phyloP scores from a whole-genome alignment of 306 rosid species.

The Quercus glauca region DNA sequence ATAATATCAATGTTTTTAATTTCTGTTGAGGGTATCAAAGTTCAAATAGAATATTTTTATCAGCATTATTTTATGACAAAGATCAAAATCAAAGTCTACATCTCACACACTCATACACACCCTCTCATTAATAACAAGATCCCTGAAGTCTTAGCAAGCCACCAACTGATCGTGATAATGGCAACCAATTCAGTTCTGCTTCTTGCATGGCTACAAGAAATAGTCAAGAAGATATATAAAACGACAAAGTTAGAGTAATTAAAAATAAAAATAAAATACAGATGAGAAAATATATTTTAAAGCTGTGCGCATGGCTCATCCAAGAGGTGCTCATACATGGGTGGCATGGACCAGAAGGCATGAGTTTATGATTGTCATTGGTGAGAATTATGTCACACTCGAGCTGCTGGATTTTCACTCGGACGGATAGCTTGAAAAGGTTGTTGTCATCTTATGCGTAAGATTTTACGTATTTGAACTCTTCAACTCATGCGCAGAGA shows the following conservation, averaged over 20 bases:
- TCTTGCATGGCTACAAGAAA: background rate
- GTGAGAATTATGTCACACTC: background rate
- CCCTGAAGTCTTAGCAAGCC: too few species aligned
- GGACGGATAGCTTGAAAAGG: background rate
- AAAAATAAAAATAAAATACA: background rate
- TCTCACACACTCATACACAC: too few species aligned
- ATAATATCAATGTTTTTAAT: too few species aligned
- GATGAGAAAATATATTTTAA: background rate
- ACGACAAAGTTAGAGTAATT: background rate
- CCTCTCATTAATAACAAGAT: too few species aligned
- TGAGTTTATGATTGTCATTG: background rate
- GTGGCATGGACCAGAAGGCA: background rate
- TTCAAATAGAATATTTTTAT: too few species aligned
- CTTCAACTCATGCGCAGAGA: conserved; percentile 29
- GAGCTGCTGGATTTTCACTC: conserved; percentile 3
- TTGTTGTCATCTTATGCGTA: background rate
- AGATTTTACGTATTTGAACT: conserved; percentile 16
- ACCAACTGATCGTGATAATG: background rate
- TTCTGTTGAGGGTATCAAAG: too few species aligned
- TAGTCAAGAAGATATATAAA: background rate
- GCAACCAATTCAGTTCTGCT: background rate
- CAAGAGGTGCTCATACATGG: background rate
- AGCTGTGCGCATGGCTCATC: background rate
- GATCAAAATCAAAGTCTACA: too few species aligned
- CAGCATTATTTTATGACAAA: too few species aligned